phyloP scores from a whole-genome alignment of 2,329 filamentous ascomycete species.

The Albifimbria verrucaria region DNA sequence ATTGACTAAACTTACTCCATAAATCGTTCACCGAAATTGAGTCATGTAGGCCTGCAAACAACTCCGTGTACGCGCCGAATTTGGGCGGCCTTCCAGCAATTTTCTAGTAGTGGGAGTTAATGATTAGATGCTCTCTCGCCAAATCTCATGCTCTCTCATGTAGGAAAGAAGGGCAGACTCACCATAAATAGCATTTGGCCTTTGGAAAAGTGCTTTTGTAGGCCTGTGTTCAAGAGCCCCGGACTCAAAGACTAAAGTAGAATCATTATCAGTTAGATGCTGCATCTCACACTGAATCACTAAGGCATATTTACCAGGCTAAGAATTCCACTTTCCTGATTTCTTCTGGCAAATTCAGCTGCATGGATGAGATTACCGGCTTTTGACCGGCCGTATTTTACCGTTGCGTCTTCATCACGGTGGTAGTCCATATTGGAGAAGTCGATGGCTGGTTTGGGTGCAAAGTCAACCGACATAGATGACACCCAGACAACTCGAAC shows the following conservation, averaged over 20 bases:
- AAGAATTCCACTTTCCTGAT: conserved; percentile 13
- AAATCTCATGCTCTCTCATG: not conserved
- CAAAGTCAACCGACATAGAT: conserved; percentile 15
- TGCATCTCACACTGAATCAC: not conserved
- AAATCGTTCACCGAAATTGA: not conserved
- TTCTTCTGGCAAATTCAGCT: conserved; percentile 6
- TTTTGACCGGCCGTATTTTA: conserved; percentile 26
- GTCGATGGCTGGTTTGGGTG: conserved; percentile 11
- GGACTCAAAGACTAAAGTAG: not conserved
- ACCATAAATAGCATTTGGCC: not conserved
- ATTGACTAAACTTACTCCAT: not conserved
- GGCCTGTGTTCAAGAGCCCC: not conserved
- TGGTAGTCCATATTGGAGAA: conserved; percentile 17
- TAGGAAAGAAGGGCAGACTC: not conserved
- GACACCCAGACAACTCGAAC: conserved; percentile 32
- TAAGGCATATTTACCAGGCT: conserved; percentile 9
- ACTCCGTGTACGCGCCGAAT: conserved; percentile 40
- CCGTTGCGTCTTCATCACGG: conserved; percentile 4
- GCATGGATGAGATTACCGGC: conserved; percentile 17
- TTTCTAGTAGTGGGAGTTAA: not conserved
- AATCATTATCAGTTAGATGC: not conserved
- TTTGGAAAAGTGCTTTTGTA: not conserved
- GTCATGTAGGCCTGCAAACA: conserved; percentile 33
- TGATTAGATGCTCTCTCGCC: not conserved
- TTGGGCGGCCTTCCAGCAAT: conserved; percentile 14